Base-by-base conservation (phyloP, 306 rosid species). In the Purshia tridentata region DNA sequence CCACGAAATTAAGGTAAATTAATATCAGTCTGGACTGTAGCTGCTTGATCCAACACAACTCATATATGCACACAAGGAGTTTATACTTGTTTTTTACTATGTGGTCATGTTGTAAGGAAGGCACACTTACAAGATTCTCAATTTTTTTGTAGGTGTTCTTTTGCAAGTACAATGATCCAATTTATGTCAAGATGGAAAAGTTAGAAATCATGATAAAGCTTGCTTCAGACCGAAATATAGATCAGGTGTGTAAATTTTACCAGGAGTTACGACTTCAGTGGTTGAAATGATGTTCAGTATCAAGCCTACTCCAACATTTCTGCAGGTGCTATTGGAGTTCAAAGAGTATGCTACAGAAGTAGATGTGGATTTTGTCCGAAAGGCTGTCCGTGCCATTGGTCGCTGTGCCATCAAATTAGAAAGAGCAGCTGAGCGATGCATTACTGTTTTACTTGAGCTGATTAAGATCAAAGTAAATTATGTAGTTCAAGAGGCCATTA, bases 291-390 rank as follows among this genome's bases (percentile, higher is more conserved):
- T 22, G 12, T 45, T 35, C 15, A 45, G 16, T 53, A 15, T 64
- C 8, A 47, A 70, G n/a, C 29, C 37, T 4, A 20, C 56, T 35
- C 47, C 64, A 58, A 57, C 16, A 41, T 75, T 20, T 81, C 69
- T 79, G 75, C 86, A 95, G 98, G 98, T 93, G 80, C 79, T 93
- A 39, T 86, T 93, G 91, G 98, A 93, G 78, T 93, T 93, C 77
- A 93, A 93, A 83, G 98, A 93, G 82, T 93, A 93, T 86, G 98
- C 98, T 61, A 93, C 98, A 15, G 98, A 93, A 89, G 98, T 93
- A 20, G 98, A 93, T 77, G 98, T 93, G 46, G 98, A 93, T 75
- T 93, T 93, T 86, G 98, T 93, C 65, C 83, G 98, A 77, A 93
- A 91, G 73, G 98, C 98, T 67, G 98, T 93, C 68, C 98, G 98